Conservation (phyloP, 169 alveolate species). For the Plasmodium cynomolgi region DNA sequence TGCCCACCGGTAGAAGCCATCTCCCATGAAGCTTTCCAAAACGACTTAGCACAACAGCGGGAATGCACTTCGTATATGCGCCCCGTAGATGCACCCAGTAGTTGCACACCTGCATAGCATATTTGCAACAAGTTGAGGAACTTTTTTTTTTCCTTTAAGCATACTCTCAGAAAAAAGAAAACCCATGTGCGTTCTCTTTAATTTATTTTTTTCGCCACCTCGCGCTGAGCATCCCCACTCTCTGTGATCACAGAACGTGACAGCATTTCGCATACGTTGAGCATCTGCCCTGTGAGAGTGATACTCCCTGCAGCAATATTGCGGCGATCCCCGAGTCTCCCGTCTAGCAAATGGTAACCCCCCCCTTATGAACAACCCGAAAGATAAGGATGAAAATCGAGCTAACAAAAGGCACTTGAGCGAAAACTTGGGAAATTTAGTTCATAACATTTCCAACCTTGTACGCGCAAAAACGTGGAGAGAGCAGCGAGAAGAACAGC, state of each 20-base stretch:
- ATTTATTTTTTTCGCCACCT: conserved; percentile 7
- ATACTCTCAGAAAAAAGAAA: not conserved
- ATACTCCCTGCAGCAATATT: not conserved
- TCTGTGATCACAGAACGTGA: conserved; percentile 42
- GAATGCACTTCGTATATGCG: not conserved
- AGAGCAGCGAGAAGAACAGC: not conserved
- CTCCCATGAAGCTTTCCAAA: not conserved
- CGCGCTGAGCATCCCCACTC: not conserved
- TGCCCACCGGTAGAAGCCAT: not conserved
- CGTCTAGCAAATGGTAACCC: conserved; percentile 9
- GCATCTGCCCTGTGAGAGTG: conserved; percentile 27
- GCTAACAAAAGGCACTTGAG: conserved; percentile 20
- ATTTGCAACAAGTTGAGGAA: not conserved
- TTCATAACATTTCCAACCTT: conserved; percentile 63
- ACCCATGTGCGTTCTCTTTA: conserved; percentile 9
- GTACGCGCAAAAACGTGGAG: conserved; percentile 28
- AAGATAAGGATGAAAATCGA: conserved; percentile 48
- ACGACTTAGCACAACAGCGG: not conserved
- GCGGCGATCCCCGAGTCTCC: not conserved
- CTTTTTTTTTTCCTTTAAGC: not conserved
- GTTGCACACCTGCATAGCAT: not conserved
- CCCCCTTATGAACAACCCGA: conserved; percentile 1
- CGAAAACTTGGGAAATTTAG: conserved; percentile 34
- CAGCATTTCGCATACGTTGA: conserved; percentile 1
- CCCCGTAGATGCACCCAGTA: not conserved